Percentiles rank a stretch among this genome's conserved stretches.
Evolutionary conservation across 148 eudicot species (phyloP).

Genomic region (Chenopodium quinoa): DNA sequence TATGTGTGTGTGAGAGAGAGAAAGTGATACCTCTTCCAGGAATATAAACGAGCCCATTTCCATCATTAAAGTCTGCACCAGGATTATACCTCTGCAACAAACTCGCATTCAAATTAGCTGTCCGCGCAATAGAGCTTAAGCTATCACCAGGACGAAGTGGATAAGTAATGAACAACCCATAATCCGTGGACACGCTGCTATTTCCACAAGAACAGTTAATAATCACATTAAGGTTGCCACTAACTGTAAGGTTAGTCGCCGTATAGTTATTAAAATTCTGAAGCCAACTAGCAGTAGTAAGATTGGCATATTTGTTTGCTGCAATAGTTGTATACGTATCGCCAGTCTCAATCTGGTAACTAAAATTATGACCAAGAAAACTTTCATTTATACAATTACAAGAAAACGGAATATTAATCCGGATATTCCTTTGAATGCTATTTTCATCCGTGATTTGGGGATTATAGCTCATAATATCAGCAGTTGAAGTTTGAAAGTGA

Average conservation of each 20-base stretch:
- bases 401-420: slow-evolving; percentile 55
- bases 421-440: slow-evolving; percentile 18
- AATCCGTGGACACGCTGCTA: slow-evolving; percentile 49
- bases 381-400: slow-evolving; percentile 57
- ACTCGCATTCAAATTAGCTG: slow-evolving; percentile 38
- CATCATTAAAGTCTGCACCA: slow-evolving; percentile 43
- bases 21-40: slow-evolving; percentile 62
- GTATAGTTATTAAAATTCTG: slow-evolving; percentile 39
- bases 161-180: slow-evolving; percentile 75
- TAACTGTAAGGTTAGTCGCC: slow-evolving; percentile 32
- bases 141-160: slow-evolving; percentile 56
- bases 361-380: slow-evolving; percentile 51
- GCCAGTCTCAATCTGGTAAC: slow-evolving; percentile 26
- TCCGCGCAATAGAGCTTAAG: slow-evolving; percentile 38
- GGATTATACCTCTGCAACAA: slow-evolving; percentile 67
- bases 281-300: slow-evolving; percentile 46
- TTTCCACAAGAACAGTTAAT: slow-evolving; percentile 88
- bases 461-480: slow-evolving; percentile 41
- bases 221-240: slow-evolving; percentile 43
- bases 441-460: slow-evolving; percentile 36
- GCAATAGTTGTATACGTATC: slow-evolving; percentile 53
- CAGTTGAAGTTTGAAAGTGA: slow-evolving; percentile 5
- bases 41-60: slow-evolving; percentile 59
- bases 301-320: slow-evolving; percentile 37
- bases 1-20: neutral